Evolutionary conservation across 164 flowering plant species (phyloP).

Genomic region (Umbellularia californica): DNA sequence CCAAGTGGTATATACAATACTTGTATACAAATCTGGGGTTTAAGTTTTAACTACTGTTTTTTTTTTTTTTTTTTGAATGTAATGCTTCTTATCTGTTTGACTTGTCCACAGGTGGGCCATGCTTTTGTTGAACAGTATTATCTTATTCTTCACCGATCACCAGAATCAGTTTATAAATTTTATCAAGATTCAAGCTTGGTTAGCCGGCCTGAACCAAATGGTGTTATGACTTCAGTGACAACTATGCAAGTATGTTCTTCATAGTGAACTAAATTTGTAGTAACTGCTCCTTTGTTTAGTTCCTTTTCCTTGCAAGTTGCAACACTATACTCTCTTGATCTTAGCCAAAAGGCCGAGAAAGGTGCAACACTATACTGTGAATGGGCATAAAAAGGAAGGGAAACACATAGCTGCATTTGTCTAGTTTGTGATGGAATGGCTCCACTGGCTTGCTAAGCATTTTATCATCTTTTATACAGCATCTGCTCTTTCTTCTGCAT

Average conservation of each 20-base stretch:
- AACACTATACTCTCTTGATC: constrained; percentile 34
- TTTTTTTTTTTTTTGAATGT: not conserved
- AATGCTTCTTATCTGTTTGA: not conserved
- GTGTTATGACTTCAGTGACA: constrained; percentile 58
- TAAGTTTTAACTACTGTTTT: not conserved
- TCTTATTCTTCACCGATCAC: constrained; percentile 62
- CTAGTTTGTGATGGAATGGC: no score
- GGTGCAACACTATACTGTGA: constrained; percentile 13
- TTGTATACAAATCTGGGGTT: not conserved
- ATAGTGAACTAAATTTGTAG: not conserved
- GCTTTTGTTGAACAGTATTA: constrained; percentile 87
- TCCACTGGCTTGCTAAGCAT: no score
- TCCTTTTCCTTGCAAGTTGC: not conserved
- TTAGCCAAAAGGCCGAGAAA: constrained; percentile 58
- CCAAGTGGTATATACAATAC: constrained; percentile 28
- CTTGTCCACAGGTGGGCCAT: constrained; percentile 38
- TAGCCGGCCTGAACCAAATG: constrained; percentile 60
- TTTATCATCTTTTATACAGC: no score
- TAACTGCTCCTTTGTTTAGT: not conserved
- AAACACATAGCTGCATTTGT: no score
- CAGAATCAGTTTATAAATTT: constrained; percentile 61
- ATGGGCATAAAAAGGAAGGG: not conserved
- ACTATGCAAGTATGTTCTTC: constrained; percentile 54
- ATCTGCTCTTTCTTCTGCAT: no score
- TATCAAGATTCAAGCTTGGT: constrained; percentile 65